Base-by-base conservation (phyloP, 441 rosid species). In the Mallotus repandus region DNA sequence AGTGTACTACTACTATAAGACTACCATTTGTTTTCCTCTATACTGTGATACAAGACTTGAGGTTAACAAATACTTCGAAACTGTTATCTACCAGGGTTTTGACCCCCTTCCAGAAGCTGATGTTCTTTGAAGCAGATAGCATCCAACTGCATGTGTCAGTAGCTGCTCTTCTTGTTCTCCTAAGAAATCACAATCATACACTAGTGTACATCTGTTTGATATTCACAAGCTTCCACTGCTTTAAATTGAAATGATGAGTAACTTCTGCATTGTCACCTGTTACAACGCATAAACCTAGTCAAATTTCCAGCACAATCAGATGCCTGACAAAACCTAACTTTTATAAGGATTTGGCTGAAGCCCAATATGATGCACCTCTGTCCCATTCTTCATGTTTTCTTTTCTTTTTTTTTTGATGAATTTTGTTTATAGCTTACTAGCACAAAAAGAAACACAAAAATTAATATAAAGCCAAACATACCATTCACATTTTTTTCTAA, bases 201-300 rank as follows among this genome's bases (percentile, higher is more conserved):
- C 80, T 72, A 73, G 80, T 84, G 77, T 83, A 81, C 83, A 82
- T 72, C 72, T 78, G 71, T 81, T 79, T 70, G 77, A 58, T 84
- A 88, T 88, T 86, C 86, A 86, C 92, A 88, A 83, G 68, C 71
- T 77, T 70, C 80, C 73, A 18, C 72, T 7, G 59, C 64, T 75
- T 45, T 14, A 56, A 63, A 56, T 56, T 69, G 38, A 16, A 61
- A 56, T 68, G 62, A 41, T 2, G 6, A 11, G 49, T 61, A 67
- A 18, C 22, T 64, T 64, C 71, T 21, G 45, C 55, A 58, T 18
- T 49, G 65, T 43, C 64, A 18, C 62, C 48, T 71, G 65, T 61
- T 63, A 56, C 56, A 19, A 52, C 70, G 19, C 62, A 43, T n/a
- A 4, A 59, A 65, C 8, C 54, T 46, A 19, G 53, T 71, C 54